Evolutionary conservation across 2,329 filamentous ascomycete genomes (phyloP).

Genomic region (Aquanectria penicillioides): DNA sequence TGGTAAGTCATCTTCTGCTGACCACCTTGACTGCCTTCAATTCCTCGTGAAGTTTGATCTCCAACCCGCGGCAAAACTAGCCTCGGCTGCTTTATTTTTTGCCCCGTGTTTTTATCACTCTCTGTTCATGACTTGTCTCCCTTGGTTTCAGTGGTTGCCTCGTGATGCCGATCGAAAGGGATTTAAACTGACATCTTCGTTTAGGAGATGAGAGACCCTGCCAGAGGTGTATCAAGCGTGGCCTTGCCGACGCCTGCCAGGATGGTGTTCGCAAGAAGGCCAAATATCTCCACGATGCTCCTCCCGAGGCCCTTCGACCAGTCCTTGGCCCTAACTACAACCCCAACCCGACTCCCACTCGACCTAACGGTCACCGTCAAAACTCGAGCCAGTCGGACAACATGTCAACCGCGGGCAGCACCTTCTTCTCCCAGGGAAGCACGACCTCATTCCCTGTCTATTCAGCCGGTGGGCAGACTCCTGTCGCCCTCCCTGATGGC

Average conservation of each 20-base stretch:
- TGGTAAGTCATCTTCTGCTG: slow-evolving; percentile 72
- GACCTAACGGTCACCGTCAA: slow-evolving; percentile 58
- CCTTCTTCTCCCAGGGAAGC: slow-evolving; percentile 60
- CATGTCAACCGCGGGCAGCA: slow-evolving; percentile 53
- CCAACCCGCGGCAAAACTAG: background rate
- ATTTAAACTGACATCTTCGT: slow-evolving; percentile 33
- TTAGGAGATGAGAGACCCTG: slow-evolving; percentile 95
- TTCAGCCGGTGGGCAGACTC: slow-evolving; percentile 54
- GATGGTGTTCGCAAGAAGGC: slow-evolving; percentile 98
- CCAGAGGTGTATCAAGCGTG: slow-evolving; percentile 91
- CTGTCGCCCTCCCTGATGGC: slow-evolving; percentile 59
- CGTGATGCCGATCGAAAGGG: no score
- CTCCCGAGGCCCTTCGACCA: slow-evolving; percentile 87
- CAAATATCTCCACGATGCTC: slow-evolving; percentile 97
- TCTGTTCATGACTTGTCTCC: no score
- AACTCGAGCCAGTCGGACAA: slow-evolving; percentile 60
- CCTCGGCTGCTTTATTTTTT: no score
- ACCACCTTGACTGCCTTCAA: slow-evolving; percentile 1
- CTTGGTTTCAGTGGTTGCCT: no score
- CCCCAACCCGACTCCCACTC: slow-evolving; percentile 60
- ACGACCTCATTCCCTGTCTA: slow-evolving; percentile 63
- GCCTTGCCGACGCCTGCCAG: slow-evolving; percentile 89
- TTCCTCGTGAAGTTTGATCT: slow-evolving; percentile 28
- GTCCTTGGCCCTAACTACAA: slow-evolving; percentile 80
- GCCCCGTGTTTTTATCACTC: no score